These are phyloP conservation scores for Euphrasia confusa DNA, from an alignment of 257 asterid genomes.

Conservation along the genomic window DNA sequence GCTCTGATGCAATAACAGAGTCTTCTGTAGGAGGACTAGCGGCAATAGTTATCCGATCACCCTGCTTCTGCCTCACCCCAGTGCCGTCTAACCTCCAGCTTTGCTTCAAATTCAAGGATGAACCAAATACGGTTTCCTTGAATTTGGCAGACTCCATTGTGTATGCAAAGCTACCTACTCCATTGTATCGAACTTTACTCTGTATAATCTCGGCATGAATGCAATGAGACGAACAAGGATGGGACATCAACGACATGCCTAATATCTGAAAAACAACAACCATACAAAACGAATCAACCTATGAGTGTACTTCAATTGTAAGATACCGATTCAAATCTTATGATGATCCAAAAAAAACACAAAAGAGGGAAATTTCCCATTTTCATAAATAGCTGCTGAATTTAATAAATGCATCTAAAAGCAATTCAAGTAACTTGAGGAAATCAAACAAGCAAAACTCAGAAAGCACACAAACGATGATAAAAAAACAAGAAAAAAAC, in stretches of 20 bases:
- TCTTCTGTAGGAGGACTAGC: slow-evolving; percentile 99
- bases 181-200: slow-evolving; percentile 33
- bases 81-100: slow-evolving; percentile 31
- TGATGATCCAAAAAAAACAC: neutral
- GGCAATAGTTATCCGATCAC: slow-evolving; percentile 49
- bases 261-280: slow-evolving; percentile 34
- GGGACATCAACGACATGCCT: slow-evolving; percentile 73
- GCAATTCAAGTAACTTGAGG: neutral
- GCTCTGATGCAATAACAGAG: slow-evolving; percentile 77
- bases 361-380: neutral
- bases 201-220: slow-evolving; percentile 37
- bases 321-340: neutral
- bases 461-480: neutral
- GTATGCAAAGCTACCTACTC: slow-evolving; percentile 25
- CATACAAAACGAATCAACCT: slow-evolving; percentile 19
- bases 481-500: neutral
- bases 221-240: slow-evolving; percentile 48
- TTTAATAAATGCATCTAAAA: neutral
- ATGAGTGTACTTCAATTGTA: neutral
- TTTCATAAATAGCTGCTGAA: neutral
- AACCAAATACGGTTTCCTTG: slow-evolving; percentile 37
- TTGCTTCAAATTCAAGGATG: slow-evolving; percentile 22
- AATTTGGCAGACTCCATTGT: slow-evolving; percentile 35
- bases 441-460: neutral
- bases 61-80: slow-evolving; percentile 32